A percentile compares a stretch with the other conserved stretches of the same genome.
Evolutionary conservation across 2,329 filamentous ascomycete genomes (phyloP).

Genomic region (Tolypocladium inflatum): DNA sequence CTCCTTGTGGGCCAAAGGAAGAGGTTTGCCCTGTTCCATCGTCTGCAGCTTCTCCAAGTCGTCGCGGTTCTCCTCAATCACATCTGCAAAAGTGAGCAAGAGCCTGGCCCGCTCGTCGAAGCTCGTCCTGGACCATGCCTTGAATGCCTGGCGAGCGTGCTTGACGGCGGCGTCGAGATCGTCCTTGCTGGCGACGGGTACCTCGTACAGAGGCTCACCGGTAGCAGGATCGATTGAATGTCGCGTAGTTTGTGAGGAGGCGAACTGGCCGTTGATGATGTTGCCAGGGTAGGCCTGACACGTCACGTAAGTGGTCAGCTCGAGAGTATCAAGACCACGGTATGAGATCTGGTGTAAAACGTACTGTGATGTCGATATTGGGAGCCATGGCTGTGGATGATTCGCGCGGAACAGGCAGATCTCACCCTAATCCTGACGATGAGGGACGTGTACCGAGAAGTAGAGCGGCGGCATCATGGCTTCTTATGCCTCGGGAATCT

Average conservation of each 20-base stretch:
- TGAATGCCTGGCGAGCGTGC: conserved; percentile 16
- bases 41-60: conserved; percentile 12
- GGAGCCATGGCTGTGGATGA: neutral
- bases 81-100: conserved; percentile 15
- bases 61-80: conserved; percentile 12
- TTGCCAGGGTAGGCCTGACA: conserved; percentile 2
- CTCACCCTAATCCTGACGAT: no score
- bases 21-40: conserved; percentile 15
- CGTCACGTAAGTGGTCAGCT: neutral
- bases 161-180: conserved; percentile 20
- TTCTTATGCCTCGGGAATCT: neutral
- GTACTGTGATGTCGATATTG: neutral
- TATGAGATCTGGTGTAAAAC: neutral
- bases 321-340: neutral
- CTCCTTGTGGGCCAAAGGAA: conserved; percentile 8
- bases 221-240: conserved; percentile 19
- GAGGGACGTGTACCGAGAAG: neutral
- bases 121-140: conserved; percentile 16
- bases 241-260: conserved; percentile 8
- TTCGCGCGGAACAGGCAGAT: neutral
- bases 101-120: conserved; percentile 15
- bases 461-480: neutral
- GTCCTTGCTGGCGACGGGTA: conserved; percentile 15
- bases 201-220: conserved; percentile 19
- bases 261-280: conserved; percentile 15